Conservation (phyloP, 495 filamentous ascomycete species). For the Glonium stellatum region DNA sequence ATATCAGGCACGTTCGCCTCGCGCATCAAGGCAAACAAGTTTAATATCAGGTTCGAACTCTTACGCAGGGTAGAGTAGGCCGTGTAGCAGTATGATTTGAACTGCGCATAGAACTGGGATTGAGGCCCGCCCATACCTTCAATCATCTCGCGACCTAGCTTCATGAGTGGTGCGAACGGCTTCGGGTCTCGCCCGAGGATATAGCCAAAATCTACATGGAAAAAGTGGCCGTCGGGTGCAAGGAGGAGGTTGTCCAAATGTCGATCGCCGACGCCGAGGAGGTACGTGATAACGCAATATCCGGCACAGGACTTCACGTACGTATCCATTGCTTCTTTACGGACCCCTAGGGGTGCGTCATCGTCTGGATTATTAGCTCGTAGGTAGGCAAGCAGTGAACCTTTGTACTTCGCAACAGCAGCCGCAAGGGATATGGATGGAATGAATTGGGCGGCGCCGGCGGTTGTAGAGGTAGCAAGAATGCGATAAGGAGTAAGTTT, state of each 20-base stretch:
- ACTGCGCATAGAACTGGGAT: constrained; percentile 72
- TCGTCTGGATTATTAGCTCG: constrained; percentile 86
- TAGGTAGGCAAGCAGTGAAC: constrained; percentile 77
- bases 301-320: constrained; percentile 95
- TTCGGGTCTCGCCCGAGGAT: constrained; percentile 97
- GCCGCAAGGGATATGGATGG: constrained; percentile 74
- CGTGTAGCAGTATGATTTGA: constrained; percentile 93
- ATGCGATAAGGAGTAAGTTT: constrained; percentile 95
- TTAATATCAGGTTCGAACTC: constrained; percentile 83
- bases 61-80: constrained; percentile 89
- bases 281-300: constrained; percentile 98
- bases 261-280: constrained; percentile 94
- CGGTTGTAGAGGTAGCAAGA: constrained; percentile 80
- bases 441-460: constrained; percentile 88
- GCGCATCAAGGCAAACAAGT: constrained; percentile 93
- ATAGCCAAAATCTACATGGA: constrained; percentile 97
- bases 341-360: constrained; percentile 72
- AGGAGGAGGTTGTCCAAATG: constrained; percentile 95
- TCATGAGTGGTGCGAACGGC: constrained; percentile 93
- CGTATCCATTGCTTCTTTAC: constrained; percentile 88
- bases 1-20: constrained; percentile 97
- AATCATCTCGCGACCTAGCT: constrained; percentile 95
- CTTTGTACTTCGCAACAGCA: constrained; percentile 72
- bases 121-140: constrained; percentile 90
- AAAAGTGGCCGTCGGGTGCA: constrained; percentile 86